Evolutionary conservation across 345 rosid species (phyloP).

Genomic region (Mallotus nudiflorus): DNA sequence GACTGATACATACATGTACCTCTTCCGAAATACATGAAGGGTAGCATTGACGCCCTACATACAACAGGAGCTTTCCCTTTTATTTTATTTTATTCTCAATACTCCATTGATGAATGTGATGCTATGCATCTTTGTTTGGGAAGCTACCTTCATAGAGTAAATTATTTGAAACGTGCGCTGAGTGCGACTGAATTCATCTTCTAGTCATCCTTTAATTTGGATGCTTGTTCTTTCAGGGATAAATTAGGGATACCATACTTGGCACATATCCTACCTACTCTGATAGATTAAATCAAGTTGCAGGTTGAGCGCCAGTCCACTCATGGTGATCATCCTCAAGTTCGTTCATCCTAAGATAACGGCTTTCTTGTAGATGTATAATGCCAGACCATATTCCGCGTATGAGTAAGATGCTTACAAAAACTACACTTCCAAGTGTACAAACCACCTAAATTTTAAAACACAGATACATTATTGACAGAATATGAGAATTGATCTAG

Average conservation of each 20-base stretch:
- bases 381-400: conserved; percentile 59
- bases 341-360: conserved; percentile 27
- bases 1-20: background rate
- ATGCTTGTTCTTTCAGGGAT: background rate
- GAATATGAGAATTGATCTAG: background rate
- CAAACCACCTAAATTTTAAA: conserved; percentile 52
- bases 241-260: background rate
- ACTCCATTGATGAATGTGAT: background rate
- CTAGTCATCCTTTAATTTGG: conserved; percentile 3
- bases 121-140: background rate
- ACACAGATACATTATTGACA: conserved; percentile 1
- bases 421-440: conserved; percentile 65
- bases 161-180: background rate
- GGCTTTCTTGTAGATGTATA: conserved; percentile 53
- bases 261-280: background rate
- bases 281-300: conserved; percentile 23
- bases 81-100: background rate
- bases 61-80: background rate
- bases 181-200: background rate
- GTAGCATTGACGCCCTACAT: background rate
- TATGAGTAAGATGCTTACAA: conserved; percentile 61
- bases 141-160: background rate
- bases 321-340: conserved; percentile 33
- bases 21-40: background rate
- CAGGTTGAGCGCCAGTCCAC: conserved; percentile 57